Evolutionary conservation across 2,329 filamentous ascomycete species (phyloP).

Genomic region (Niveomyces coronatus): DNA sequence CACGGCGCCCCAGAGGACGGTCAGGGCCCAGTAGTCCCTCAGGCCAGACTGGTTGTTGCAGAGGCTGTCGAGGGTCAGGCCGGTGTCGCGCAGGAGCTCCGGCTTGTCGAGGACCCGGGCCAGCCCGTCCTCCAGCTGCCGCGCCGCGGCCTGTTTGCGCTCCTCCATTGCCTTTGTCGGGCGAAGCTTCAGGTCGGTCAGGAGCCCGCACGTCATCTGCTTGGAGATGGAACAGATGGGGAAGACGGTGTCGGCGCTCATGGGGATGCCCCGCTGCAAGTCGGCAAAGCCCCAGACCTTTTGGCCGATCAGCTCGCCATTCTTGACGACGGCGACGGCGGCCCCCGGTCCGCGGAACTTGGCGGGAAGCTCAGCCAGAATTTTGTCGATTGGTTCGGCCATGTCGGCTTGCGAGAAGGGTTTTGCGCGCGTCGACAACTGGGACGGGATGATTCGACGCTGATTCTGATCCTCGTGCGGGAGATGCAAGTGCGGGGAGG

Average conservation of each 20-base stretch:
- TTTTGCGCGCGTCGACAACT: no score
- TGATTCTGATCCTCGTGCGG: no score
- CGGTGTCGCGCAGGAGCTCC: constrained; percentile 14
- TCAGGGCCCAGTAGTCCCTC: constrained; percentile 35
- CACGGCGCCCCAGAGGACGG: constrained; percentile 30
- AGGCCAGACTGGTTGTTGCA: constrained; percentile 32
- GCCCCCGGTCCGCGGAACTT: constrained; percentile 29
- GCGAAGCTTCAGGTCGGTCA: constrained; percentile 23
- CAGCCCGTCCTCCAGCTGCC: constrained; percentile 21
- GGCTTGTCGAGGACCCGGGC: constrained; percentile 15
- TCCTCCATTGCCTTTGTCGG: constrained; percentile 20
- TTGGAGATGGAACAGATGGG: constrained; percentile 38
- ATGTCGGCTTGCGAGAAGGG: not conserved
- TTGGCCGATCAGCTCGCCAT: constrained; percentile 29
- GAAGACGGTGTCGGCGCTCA: constrained; percentile 25
- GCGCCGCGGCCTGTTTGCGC: constrained; percentile 15
- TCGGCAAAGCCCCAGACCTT: constrained; percentile 34
- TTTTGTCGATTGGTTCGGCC: constrained; percentile 4
- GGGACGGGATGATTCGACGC: no score
- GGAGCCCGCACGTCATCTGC: constrained; percentile 30
- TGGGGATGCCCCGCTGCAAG: constrained; percentile 24
- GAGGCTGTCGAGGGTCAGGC: constrained; percentile 26
- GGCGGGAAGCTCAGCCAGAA: constrained; percentile 7
- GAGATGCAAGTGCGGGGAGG: no score
- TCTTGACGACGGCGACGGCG: constrained; percentile 28